Base-by-base conservation (phyloP, 768 basidiomycete species). In the Tulasnella sp. region DNA sequence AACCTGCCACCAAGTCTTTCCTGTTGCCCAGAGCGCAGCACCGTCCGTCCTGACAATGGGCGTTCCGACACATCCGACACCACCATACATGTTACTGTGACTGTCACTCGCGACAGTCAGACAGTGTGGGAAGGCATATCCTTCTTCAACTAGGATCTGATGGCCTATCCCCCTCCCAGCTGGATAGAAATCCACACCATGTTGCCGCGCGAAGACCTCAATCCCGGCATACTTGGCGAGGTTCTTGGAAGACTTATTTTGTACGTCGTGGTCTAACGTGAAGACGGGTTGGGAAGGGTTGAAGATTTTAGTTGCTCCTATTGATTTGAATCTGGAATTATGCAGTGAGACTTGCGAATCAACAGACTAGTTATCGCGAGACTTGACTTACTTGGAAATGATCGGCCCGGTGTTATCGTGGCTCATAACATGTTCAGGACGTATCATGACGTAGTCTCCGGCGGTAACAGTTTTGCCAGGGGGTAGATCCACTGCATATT, bases 401-500 rank as follows among this genome's bases (percentile, higher is more conserved):
- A 99, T 94, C 5, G 96, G 95, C 0, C 93, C 96, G 11, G 96
- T 99, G 70, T 98, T 98, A 68, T 99, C 96, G 65, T 94, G 92
- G 9, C 90, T 94, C 91, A 94, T 94, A 66, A 97, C 93, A 80
- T 98, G 92, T 70, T 97, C 86, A 23, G 96, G 96, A 43, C 83
- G 82, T 73, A 99, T 96, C 94, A 97, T 99, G 41, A 98, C 93
- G 83, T 98, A 98, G 83, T 99, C 96, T 13, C 95, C 96, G 38
- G 93, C 89, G 66, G 82, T 84, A 65, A 98, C 88, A 15, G 77
- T 74, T 70, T 86, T 89, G 45, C 85, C 86, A 54, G 77, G 72
- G 2, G 90, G 83, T 1, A 93, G 76, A 51, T 85, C 92, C n/a
- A 98, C 89, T 0, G 96, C 85, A 75, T 97, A 95, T 70, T 85